A percentile compares a stretch with the other conserved stretches of the same genome.
Evolutionary conservation across 2,329 filamentous ascomycete genomes (phyloP).

Genomic region (Biscogniauxia mediterranea): DNA sequence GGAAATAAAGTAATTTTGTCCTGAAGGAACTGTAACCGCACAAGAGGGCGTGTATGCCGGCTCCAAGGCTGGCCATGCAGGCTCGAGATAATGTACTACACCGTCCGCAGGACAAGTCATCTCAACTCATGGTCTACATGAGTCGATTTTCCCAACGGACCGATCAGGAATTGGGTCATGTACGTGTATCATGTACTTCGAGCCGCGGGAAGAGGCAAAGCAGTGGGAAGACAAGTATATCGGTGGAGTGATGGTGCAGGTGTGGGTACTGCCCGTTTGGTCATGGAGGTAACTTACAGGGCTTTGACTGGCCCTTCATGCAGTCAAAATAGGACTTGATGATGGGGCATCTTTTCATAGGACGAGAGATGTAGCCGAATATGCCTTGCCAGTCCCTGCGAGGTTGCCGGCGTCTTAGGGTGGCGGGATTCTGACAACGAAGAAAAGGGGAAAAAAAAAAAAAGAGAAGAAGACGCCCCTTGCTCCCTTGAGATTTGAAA

Average conservation of each 20-base stretch:
- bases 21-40: constrained; percentile 9
- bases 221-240: not conserved
- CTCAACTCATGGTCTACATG: constrained; percentile 13
- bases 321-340: constrained; percentile 27
- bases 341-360: constrained; percentile 32
- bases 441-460: constrained; percentile 5
- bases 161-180: constrained; percentile 19
- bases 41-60: constrained; percentile 17
- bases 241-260: constrained; percentile 12
- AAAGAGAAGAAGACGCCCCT: constrained; percentile 8
- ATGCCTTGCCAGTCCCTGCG: constrained; percentile 25
- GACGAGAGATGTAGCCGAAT: constrained; percentile 21
- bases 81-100: constrained; percentile 21
- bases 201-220: constrained; percentile 1
- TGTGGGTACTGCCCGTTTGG: constrained; percentile 22
- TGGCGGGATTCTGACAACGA: constrained; percentile 20
- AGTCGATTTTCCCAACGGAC: constrained; percentile 17
- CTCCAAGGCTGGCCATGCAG: constrained; percentile 18
- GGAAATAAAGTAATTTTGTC: constrained; percentile 3
- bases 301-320: constrained; percentile 25
- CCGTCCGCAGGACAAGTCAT: constrained; percentile 23
- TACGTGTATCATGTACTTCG: constrained; percentile 8
- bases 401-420: constrained; percentile 24
- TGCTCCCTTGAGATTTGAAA: constrained; percentile 6
- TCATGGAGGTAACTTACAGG: constrained; percentile 22